Percentiles rank a stretch among this genome's conserved stretches.
phyloP scores from a whole-genome alignment of 2,329 filamentous ascomycete species.

The Trichoderma hamatum region DNA sequence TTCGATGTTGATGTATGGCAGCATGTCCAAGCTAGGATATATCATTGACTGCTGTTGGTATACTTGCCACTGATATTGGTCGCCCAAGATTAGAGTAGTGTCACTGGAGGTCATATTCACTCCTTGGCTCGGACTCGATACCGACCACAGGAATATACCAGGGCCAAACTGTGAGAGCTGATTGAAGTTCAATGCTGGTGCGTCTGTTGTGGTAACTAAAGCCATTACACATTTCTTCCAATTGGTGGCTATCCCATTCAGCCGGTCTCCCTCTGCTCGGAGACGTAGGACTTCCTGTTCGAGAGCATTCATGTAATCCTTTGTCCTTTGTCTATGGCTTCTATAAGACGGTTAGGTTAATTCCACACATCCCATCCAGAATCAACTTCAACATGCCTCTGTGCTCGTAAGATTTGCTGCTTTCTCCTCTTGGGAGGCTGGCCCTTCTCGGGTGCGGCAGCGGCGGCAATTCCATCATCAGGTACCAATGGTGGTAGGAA shows the following conservation, averaged over 20 bases:
- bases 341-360: not conserved
- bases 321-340: constrained; percentile 16
- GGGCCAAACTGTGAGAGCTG: constrained; percentile 16
- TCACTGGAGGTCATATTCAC: not conserved
- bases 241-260: constrained; percentile 13
- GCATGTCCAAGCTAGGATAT: constrained; percentile 5
- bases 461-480: constrained; percentile 1
- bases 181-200: not conserved
- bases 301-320: constrained; percentile 16
- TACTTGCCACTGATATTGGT: constrained; percentile 5
- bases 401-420: constrained; percentile 15
- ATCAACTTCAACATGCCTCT: not conserved
- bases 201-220: not conserved
- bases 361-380: not conserved
- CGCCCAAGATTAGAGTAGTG: not conserved
- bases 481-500: constrained; percentile 5
- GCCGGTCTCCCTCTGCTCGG: constrained; percentile 12
- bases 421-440: constrained; percentile 17
- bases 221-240: constrained; percentile 16
- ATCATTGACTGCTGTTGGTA: constrained; percentile 1
- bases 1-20: constrained; percentile 13
- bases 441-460: constrained; percentile 1
- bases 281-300: constrained; percentile 18
- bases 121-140: not conserved
- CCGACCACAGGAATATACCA: constrained; percentile 9